These are phyloP conservation scores for Diplodia corticola DNA, from an alignment of 2,329 filamentous ascomycete genomes.

Conservation along the genomic window DNA sequence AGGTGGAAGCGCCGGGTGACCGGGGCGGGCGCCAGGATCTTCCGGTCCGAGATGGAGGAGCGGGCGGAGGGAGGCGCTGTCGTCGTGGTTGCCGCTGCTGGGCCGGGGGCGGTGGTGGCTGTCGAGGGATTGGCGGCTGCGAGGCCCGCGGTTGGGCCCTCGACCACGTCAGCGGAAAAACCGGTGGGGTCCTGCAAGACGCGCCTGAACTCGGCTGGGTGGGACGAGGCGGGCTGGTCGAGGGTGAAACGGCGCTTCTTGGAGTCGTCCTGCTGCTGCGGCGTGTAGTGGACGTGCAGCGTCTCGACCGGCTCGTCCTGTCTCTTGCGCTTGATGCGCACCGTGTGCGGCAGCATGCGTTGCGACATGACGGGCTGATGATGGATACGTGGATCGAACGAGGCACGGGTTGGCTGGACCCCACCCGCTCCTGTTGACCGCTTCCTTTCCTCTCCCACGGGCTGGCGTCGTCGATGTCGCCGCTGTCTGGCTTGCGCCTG, in stretches of 20 bases:
- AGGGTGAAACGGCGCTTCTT: conserved; percentile 21
- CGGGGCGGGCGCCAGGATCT: neutral
- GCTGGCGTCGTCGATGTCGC: neutral
- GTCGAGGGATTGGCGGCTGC: neutral
- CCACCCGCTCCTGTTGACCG: neutral
- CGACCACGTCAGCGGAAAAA: neutral
- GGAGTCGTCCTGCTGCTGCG: conserved; percentile 22
- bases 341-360: conserved; percentile 21
- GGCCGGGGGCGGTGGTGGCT: neutral
- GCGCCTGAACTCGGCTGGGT: conserved; percentile 19
- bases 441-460: neutral
- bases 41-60: neutral
- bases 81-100: neutral
- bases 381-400: too few relatives aligned
- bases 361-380: conserved; percentile 13
- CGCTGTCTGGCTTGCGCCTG: neutral
- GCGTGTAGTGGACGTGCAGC: conserved; percentile 41
- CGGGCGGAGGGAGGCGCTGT: neutral
- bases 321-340: conserved; percentile 54
- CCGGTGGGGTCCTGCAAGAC: conserved; percentile 25
- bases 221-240: conserved; percentile 26
- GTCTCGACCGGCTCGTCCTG: conserved; percentile 59
- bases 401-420: neutral
- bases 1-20: conserved; percentile 20
- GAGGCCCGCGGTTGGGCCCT: neutral